These are phyloP conservation scores for Saturnispora dispora DNA, from an alignment of 805 yeast genomes.

Conservation along the genomic window DNA sequence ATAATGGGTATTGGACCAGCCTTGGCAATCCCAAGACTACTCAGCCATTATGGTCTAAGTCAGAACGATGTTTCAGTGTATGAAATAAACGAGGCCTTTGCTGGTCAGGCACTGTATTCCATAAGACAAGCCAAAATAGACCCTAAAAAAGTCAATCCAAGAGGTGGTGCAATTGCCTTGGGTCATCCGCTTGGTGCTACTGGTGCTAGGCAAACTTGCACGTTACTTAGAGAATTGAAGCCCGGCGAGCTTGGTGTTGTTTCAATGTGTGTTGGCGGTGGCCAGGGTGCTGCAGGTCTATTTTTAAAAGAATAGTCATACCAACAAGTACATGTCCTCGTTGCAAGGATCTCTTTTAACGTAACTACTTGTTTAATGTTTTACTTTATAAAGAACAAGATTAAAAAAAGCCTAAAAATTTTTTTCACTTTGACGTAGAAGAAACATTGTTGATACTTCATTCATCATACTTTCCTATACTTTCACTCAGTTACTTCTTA, in stretches of 20 bases:
- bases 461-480: too few relatives aligned
- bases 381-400: not conserved
- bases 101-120: constrained; percentile 84
- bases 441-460: too few relatives aligned
- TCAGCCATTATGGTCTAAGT: constrained; percentile 35
- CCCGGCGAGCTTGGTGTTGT: constrained; percentile 81
- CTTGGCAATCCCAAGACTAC: constrained; percentile 79
- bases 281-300: constrained; percentile 96
- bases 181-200: constrained; percentile 93
- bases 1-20: constrained; percentile 99
- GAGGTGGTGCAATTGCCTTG: constrained; percentile 94
- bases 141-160: constrained; percentile 65
- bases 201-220: constrained; percentile 83
- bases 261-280: constrained; percentile 97
- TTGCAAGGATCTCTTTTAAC: not conserved
- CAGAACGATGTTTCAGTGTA: constrained; percentile 62
- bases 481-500: not conserved
- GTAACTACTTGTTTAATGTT: not conserved
- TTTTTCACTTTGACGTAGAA: not conserved
- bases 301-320: constrained; percentile 59
- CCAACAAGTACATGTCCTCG: not conserved
- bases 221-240: constrained; percentile 71
- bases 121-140: constrained; percentile 61
- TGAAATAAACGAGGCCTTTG: constrained; percentile 95
- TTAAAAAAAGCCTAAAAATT: too few relatives aligned